These are phyloP conservation scores for Brassica incana DNA, from an alignment of 345 rosid genomes.

Conservation along the genomic window DNA sequence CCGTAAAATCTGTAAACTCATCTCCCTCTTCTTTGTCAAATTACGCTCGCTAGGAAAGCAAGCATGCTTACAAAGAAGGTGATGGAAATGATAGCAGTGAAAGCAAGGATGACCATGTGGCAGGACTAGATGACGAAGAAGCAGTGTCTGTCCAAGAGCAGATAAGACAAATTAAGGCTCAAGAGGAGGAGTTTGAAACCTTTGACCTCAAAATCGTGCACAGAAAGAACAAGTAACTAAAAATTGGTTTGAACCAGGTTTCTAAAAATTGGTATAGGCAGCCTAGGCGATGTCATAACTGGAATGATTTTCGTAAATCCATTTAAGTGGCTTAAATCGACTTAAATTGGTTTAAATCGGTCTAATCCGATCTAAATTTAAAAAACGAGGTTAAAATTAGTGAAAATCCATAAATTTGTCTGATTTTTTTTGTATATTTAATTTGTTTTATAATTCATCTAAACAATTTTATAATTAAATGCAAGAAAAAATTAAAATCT, in stretches of 20 bases:
- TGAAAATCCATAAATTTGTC: too few relatives aligned
- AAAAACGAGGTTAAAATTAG: too few relatives aligned
- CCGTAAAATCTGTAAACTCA: slow-evolving; percentile 56
- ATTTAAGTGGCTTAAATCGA: too few relatives aligned
- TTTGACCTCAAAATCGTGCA: slow-evolving; percentile 96
- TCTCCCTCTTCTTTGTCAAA: slow-evolving; percentile 72
- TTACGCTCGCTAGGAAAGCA: slow-evolving; percentile 63
- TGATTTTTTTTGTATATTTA: too few relatives aligned
- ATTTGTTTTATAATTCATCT: too few relatives aligned
- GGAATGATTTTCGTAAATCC: too few relatives aligned
- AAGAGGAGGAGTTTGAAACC: slow-evolving; percentile 98
- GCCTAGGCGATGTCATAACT: too few relatives aligned
- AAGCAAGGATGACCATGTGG: slow-evolving; percentile 71
- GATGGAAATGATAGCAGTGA: slow-evolving; percentile 41
- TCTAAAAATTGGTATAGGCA: too few relatives aligned
- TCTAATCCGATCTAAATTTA: too few relatives aligned
- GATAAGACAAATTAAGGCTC: slow-evolving; percentile 91
- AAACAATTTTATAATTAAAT: too few relatives aligned
- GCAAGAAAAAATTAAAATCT: too few relatives aligned
- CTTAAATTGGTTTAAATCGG: too few relatives aligned
- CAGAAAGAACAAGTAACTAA: slow-evolving; percentile 85
- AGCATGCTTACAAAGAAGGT: slow-evolving; percentile 53
- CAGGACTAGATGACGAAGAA: slow-evolving; percentile 87
- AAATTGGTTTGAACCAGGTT: not conserved
- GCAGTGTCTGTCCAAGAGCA: slow-evolving; percentile 95